These are phyloP conservation scores for Neofusicoccum sp. DNA, from an alignment of 2,329 filamentous ascomycete species.

Conservation along the genomic window DNA sequence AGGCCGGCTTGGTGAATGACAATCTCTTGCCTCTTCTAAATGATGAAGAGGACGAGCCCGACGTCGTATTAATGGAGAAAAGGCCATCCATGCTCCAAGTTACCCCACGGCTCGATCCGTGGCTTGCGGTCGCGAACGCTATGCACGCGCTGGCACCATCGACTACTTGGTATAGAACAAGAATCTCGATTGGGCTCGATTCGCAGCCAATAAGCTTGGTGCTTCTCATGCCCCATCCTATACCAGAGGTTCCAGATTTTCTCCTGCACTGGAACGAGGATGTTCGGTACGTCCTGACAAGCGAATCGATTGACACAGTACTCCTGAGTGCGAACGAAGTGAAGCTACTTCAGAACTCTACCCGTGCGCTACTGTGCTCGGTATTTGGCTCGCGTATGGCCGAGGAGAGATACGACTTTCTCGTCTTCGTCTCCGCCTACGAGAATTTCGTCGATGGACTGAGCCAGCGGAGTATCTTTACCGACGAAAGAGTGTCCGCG, in stretches of 20 bases:
- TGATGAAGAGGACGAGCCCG: neutral
- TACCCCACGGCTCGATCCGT: slow-evolving; percentile 31
- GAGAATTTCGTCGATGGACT: neutral
- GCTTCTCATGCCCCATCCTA: slow-evolving; percentile 24
- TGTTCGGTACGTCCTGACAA: slow-evolving; percentile 24
- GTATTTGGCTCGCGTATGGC: slow-evolving; percentile 26
- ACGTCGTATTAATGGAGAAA: slow-evolving; percentile 22
- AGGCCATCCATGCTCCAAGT: slow-evolving; percentile 29
- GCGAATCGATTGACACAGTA: slow-evolving; percentile 19
- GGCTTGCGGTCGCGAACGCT: slow-evolving; percentile 20
- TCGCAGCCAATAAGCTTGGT: slow-evolving; percentile 25
- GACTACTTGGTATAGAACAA: neutral
- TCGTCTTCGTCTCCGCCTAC: slow-evolving; percentile 29
- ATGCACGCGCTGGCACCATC: neutral
- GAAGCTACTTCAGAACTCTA: slow-evolving; percentile 25
- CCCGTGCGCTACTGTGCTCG: slow-evolving; percentile 28
- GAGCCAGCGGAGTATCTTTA: neutral
- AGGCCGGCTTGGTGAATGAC: slow-evolving; percentile 71
- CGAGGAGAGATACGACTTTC: slow-evolving; percentile 28
- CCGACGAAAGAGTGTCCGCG: slow-evolving; percentile 11
- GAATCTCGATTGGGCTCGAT: neutral
- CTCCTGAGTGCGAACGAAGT: slow-evolving; percentile 24
- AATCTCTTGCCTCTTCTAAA: slow-evolving; percentile 63
- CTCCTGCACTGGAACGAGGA: slow-evolving; percentile 33
- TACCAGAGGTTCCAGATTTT: slow-evolving; percentile 26